Evolutionary conservation across 2,329 filamentous ascomycete genomes (phyloP).

Genomic region (Aspergillus sp.): DNA sequence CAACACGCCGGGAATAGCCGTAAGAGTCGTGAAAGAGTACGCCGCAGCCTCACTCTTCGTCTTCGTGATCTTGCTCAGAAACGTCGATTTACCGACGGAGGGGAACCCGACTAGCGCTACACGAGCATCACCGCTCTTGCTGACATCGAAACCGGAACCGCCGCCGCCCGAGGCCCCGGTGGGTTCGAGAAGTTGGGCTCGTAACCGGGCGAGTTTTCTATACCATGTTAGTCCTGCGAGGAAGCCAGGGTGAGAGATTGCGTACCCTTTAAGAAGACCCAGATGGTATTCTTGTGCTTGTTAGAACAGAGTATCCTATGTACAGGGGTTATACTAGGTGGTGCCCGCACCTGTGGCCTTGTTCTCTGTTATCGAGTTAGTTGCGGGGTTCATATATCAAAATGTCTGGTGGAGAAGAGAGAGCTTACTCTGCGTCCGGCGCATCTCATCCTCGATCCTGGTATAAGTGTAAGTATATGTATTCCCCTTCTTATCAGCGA

Average conservation of each 20-base stretch:
- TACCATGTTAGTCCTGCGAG: not conserved
- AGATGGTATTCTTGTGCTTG: constrained; percentile 84
- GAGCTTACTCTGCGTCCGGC: constrained; percentile 88
- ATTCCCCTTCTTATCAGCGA: not conserved
- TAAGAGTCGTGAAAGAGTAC: constrained; percentile 96
- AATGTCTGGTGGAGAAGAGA: constrained; percentile 6
- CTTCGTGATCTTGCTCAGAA: constrained; percentile 98
- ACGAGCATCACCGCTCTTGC: constrained; percentile 93
- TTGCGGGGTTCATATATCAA: constrained; percentile 31
- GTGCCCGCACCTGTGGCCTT: constrained; percentile 86
- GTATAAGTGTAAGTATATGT: constrained; percentile 8
- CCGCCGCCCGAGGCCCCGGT: constrained; percentile 77
- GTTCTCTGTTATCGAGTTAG: constrained; percentile 70
- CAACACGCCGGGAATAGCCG: constrained; percentile 93
- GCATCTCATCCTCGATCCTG: constrained; percentile 99
- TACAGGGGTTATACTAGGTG: not conserved
- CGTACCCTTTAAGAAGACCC: constrained; percentile 91
- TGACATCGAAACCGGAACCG: constrained; percentile 85
- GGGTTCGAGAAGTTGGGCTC: constrained; percentile 92
- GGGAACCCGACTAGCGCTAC: constrained; percentile 99
- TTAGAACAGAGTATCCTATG: not conserved
- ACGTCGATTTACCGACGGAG: constrained; percentile 97
- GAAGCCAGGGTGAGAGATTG: constrained; percentile 29
- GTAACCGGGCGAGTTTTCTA: constrained; percentile 92
- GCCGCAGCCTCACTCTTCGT: constrained; percentile 95